These are phyloP conservation scores for Flagelloscypha sp. DNA, from an alignment of 768 basidiomycete genomes.

Conservation along the genomic window DNA sequence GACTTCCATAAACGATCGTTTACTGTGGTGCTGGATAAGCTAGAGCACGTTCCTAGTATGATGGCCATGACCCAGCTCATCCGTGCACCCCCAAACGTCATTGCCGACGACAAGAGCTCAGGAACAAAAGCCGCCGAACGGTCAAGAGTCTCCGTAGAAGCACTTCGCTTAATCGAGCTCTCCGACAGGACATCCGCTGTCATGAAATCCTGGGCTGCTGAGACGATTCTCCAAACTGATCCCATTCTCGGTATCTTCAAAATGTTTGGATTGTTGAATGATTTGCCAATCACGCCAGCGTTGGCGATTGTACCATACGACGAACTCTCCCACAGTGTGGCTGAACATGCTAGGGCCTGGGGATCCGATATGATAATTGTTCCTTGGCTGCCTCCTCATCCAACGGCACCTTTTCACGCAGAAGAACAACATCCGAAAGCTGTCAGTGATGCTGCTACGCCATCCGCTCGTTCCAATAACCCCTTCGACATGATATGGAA, in stretches of 20 bases:
- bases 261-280: slow-evolving; percentile 69
- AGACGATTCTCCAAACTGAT: slow-evolving; percentile 63
- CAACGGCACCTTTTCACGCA: slow-evolving; percentile 5
- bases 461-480: slow-evolving; percentile 27
- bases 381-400: slow-evolving; percentile 60
- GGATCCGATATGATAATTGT: slow-evolving; percentile 71
- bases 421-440: slow-evolving; percentile 6
- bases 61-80: slow-evolving; percentile 88
- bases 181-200: slow-evolving; percentile 84
- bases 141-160: slow-evolving; percentile 47
- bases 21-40: slow-evolving; percentile 80
- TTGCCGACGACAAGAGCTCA: slow-evolving; percentile 7
- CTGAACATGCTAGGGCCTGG: slow-evolving; percentile 51
- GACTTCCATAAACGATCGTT: slow-evolving; percentile 32
- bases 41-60: slow-evolving; percentile 82
- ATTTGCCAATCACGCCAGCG: slow-evolving; percentile 52
- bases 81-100: slow-evolving; percentile 27
- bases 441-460: slow-evolving; percentile 13
- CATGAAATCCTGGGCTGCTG: slow-evolving; percentile 70
- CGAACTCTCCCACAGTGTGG: slow-evolving; percentile 61
- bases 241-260: slow-evolving; percentile 66
- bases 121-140: slow-evolving; percentile 3
- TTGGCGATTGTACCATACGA: slow-evolving; percentile 73
- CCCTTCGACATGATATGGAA: slow-evolving; percentile 71
- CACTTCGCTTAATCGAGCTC: slow-evolving; percentile 78